Conservation (phyloP, 768 basidiomycete genomes). For the Russula virescens region DNA sequence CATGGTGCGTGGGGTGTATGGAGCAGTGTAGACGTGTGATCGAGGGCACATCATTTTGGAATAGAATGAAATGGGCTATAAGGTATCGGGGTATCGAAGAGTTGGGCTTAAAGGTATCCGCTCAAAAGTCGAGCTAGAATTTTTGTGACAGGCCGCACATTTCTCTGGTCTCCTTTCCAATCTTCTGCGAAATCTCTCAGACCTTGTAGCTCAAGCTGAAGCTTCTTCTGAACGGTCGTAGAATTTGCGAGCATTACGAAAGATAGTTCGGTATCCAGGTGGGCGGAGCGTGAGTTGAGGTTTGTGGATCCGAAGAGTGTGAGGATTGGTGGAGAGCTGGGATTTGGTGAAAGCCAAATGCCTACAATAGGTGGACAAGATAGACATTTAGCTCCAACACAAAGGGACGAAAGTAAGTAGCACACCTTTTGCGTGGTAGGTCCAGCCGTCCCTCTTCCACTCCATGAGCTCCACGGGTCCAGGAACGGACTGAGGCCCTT, state of each 20-base stretch:
- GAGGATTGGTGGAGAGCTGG: constrained; percentile 48
- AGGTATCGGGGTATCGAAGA: too few relatives aligned
- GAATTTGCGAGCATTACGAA: constrained; percentile 76
- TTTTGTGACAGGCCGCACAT: constrained; percentile 59
- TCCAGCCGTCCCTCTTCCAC: constrained; percentile 89
- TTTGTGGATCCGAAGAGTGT: constrained; percentile 95
- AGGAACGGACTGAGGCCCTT: constrained; percentile 29
- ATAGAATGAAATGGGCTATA: background rate
- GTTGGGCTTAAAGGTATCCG: constrained; percentile 52
- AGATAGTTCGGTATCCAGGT: constrained; percentile 88
- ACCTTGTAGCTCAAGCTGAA: constrained; percentile 49
- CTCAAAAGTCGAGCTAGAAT: constrained; percentile 57
- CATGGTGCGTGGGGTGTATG: background rate
- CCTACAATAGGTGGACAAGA: constrained; percentile 41
- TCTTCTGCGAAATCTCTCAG: constrained; percentile 45
- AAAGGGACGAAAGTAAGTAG: background rate
- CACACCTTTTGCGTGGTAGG: constrained; percentile 96
- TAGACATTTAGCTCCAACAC: background rate
- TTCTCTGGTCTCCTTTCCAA: constrained; percentile 57
- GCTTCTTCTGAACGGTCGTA: constrained; percentile 38
- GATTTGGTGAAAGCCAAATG: constrained; percentile 71
- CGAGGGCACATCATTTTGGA: background rate
- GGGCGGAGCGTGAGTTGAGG: constrained; percentile 83
- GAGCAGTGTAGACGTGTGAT: background rate
- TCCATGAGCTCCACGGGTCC: constrained; percentile 67